A percentile compares a stretch with the other conserved stretches of the same genome.
These are phyloP conservation scores for Hypomyces rosellus DNA, from an alignment of 2,329 filamentous ascomycete genomes.

Conservation along the genomic window DNA sequence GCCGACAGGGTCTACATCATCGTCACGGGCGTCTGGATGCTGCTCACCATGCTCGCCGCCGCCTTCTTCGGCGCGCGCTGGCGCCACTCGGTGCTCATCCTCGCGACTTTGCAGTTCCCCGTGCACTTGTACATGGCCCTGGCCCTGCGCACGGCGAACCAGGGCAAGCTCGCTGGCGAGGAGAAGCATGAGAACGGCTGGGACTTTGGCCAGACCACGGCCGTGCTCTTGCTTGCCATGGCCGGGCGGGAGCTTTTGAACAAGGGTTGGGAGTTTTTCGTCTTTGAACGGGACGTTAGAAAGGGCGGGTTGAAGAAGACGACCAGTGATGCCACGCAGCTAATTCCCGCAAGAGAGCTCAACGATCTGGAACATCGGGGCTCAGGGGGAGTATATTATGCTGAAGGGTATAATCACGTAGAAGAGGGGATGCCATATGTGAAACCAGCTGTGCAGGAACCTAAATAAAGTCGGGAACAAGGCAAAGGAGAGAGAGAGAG, in stretches of 20 bases:
- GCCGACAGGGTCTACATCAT: slow-evolving; percentile 21
- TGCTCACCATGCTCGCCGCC: slow-evolving; percentile 17
- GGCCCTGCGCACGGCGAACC: slow-evolving; percentile 23
- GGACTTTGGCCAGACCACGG: slow-evolving; percentile 28
- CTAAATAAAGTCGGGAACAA: too few species aligned
- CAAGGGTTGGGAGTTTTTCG: slow-evolving; percentile 18
- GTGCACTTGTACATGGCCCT: slow-evolving; percentile 28
- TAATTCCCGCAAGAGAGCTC: too few species aligned
- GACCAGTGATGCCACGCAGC: neutral
- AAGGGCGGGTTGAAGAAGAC: neutral
- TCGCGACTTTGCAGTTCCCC: slow-evolving; percentile 24
- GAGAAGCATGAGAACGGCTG: slow-evolving; percentile 20
- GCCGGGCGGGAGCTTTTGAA: slow-evolving; percentile 16
- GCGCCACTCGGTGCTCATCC: slow-evolving; percentile 18
- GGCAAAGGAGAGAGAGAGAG: too few species aligned
- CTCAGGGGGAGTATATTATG: neutral
- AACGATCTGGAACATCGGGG: too few species aligned
- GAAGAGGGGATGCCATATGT: too few species aligned
- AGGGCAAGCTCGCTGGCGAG: slow-evolving; percentile 13
- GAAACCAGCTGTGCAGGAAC: too few species aligned
- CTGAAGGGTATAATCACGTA: neutral
- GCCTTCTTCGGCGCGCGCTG: slow-evolving; percentile 13
- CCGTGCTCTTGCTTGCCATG: slow-evolving; percentile 21
- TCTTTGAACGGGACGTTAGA: slow-evolving; percentile 6
- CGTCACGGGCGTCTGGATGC: slow-evolving; percentile 16